Evolutionary conservation across 2,329 filamentous ascomycete genomes (phyloP), one percentile per base, ranked within the genome.

Genomic region (Elsinoe fawcettii): DNA sequence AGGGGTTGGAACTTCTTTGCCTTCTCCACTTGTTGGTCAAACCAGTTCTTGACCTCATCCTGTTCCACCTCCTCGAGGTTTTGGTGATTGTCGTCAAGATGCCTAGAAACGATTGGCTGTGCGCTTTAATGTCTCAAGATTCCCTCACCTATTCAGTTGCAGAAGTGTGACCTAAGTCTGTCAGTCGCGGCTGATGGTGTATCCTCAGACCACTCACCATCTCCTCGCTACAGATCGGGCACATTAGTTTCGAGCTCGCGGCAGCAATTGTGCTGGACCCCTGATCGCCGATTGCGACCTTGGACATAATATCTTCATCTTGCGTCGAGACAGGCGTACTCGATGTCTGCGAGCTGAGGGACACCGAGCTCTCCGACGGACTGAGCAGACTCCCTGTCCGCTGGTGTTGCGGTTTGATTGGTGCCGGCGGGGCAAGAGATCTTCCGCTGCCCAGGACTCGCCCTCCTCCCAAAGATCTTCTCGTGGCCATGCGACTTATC

Each of bases 151-250:
- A 69, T 99, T 97, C 39, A 99, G 77, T 74, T 99, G 93, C 37
- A 99, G 76, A 51, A 99, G 75, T 12, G 93, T 97, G 67, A 97
- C 80, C 89, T 95, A 16, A 8, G 6, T 14, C 12, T 53, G n/a
- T 23, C 30, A 47, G 37, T 18, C n/a, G 3, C 34, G 2, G 39
- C 27, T 5, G 12, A 12, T 20, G 37, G 47, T 55, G 25, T 8
- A 16, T 11, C 16, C 34, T 12, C 5, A 37, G 5, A 16, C 18
- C 11, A 37, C 60, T 51, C 75, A 93, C 90, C 93, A 99, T 99
- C 72, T 96, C 91, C 74, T 97, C 95, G 65, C 85, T 90, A 73
- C 93, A 99, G 69, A 99, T 99, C n/a, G 93, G 93, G 71, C 93
- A 99, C 57, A 92, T 83, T 59, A 99, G 83, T 70, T 81, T 81